A percentile compares a stretch with the other conserved stretches of the same genome.
These are phyloP conservation scores for Diaporthe sp. DNA, from an alignment of 2,329 filamentous ascomycete genomes.

Conservation along the genomic window DNA sequence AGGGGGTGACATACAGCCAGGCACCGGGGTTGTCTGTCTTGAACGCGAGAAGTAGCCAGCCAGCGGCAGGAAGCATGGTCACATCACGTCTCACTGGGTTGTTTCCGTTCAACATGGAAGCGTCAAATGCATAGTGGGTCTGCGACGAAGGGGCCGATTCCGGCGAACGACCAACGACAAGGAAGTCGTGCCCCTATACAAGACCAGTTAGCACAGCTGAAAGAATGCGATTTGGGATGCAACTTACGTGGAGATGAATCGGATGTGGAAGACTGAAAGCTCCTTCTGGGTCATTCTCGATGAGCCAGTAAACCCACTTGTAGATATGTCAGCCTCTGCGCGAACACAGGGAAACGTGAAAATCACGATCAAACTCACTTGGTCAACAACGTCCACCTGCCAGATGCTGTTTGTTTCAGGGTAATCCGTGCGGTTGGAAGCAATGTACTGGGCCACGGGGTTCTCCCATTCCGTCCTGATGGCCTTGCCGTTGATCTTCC, in stretches of 20 bases:
- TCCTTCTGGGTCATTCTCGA: conserved; percentile 47
- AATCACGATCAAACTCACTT: conserved; percentile 36
- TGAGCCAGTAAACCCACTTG: conserved; percentile 50
- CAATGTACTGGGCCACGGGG: conserved; percentile 55
- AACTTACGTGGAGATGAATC: conserved; percentile 50
- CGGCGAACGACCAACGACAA: conserved; percentile 48
- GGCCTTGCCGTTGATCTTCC: conserved; percentile 52
- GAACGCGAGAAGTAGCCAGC: conserved; percentile 63
- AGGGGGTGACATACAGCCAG: conserved; percentile 50
- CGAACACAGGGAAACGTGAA: conserved; percentile 14
- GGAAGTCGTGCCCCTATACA: conserved; percentile 48
- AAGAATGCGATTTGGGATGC: background rate
- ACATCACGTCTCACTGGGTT: conserved; percentile 64
- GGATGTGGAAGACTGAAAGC: conserved; percentile 49
- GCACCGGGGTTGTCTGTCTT: conserved; percentile 63
- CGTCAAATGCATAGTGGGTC: conserved; percentile 46
- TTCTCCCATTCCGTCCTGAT: conserved; percentile 58
- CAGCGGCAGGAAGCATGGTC: conserved; percentile 58
- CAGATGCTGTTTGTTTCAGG: conserved; percentile 48
- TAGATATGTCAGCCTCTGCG: background rate
- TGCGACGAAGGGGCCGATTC: conserved; percentile 39
- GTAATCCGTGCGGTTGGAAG: conserved; percentile 47
- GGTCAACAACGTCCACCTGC: conserved; percentile 46
- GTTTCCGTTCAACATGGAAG: conserved; percentile 49
- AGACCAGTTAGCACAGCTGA: conserved; percentile 38